phyloP scores from a whole-genome alignment of 139 green algal genomes.

The Chlamydomonas eustigma region DNA sequence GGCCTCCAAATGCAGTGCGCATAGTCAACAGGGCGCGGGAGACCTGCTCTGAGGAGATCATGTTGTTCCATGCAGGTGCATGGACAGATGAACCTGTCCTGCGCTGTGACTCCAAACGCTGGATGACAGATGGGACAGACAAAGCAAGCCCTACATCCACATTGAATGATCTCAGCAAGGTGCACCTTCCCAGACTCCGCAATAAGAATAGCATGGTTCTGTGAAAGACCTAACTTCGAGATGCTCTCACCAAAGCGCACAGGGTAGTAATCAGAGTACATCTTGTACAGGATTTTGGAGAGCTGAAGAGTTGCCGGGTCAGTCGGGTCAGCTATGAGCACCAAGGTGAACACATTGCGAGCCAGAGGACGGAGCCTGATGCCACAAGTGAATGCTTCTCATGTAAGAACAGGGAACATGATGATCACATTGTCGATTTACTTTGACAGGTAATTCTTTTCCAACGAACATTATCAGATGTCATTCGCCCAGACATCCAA shows the following conservation, averaged over 20 bases:
- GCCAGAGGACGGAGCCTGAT: conserved; percentile 49
- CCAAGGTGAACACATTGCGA: conserved; percentile 68
- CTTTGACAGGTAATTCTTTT: too few species aligned
- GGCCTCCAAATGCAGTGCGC: conserved; percentile 22
- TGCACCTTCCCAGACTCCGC: too few species aligned
- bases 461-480: too few species aligned
- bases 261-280: conserved; percentile 22
- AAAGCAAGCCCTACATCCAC: too few species aligned
- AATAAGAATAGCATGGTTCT: too few species aligned
- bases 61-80: conserved; percentile 3
- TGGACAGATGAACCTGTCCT: not conserved
- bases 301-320: conserved; percentile 26
- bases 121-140: not conserved
- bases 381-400: too few species aligned
- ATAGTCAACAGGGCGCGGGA: conserved; percentile 33
- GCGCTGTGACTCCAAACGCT: not conserved
- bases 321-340: conserved; percentile 61
- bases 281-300: conserved; percentile 27
- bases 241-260: conserved; percentile 26
- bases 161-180: too few species aligned
- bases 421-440: too few species aligned
- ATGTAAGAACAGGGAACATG: too few species aligned
- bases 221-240: too few species aligned
- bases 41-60: conserved; percentile 25
- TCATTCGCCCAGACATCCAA: too few species aligned